Evolutionary conservation across 192 early-diverging fungal genomes (phyloP), one percentile per base, ranked within the genome.

Genomic region (Phlyctochytrium arcticum): DNA sequence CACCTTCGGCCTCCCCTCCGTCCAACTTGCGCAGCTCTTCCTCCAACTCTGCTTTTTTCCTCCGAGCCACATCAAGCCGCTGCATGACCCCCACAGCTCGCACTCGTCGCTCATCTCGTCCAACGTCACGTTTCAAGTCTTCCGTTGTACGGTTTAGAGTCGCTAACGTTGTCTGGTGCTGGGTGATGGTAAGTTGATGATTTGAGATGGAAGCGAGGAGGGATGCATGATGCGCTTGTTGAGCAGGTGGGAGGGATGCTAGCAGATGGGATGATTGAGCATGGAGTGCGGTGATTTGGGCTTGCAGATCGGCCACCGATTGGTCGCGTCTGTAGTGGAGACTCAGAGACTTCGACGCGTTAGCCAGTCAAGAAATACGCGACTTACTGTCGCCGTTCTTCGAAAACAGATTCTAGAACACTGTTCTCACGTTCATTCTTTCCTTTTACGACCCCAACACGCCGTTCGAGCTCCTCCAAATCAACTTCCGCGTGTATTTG

Each of bases 401-500:
- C 57, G 48, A 83, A 83, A 10, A 81, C 63, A 21, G 75, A 80
- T 48, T 86, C 80, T 21, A 83, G 36, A n/a, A 58, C 67, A 26
- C 61, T 46, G 21, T 49, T 54, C 30, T 79, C 75, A 17, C 75
- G 44, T 42, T 75, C 67, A 57, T 84, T 86, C 48, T 84, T 77
- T 0, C 65, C 60, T 57, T 74, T 74, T 4, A 84, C 27, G 51
- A 79, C 72, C n/a, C 68, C 62, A 42, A 55, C 73, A 4, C 77
- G 70, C 61, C 74, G 67, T 66, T 84, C 76, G 48, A 85, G 70
- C 55, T 86, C 84, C 33, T 80, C 74, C 39, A 84, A 60, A 60
- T 86, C 84, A 9, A 78, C 60, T 46, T 82, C 84, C 8, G 80
- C 77, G 56, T 86, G 77, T 15, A 84, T 72, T 59, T 83, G 80